Conservation (phyloP, 2,329 filamentous ascomycete species). For the Paecilomyces variotii region DNA sequence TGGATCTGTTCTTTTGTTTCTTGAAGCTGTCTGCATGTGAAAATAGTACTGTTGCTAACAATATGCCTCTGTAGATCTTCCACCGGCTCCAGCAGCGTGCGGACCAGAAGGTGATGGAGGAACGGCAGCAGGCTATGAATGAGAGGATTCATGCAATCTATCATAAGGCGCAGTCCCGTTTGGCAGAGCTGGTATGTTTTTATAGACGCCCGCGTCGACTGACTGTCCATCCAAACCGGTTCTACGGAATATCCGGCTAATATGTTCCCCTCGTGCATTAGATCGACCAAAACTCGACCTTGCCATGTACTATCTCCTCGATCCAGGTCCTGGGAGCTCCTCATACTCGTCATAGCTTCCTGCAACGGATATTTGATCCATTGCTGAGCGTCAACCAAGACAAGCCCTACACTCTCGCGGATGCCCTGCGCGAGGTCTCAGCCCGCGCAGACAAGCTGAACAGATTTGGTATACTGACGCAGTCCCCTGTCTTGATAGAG, state of each 20-base stretch:
- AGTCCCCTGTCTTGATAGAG: neutral
- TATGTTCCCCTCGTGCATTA: slow-evolving; percentile 25
- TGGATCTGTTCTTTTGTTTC: neutral
- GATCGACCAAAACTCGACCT: slow-evolving; percentile 74
- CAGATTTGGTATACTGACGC: slow-evolving; percentile 58
- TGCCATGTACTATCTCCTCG: slow-evolving; percentile 80
- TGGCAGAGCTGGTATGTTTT: slow-evolving; percentile 55
- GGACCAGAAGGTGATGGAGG: slow-evolving; percentile 52
- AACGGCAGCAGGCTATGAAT: slow-evolving; percentile 53
- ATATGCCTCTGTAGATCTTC: slow-evolving; percentile 23
- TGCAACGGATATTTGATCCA: slow-evolving; percentile 72
- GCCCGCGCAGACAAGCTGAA: slow-evolving; percentile 65
- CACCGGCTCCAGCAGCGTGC: slow-evolving; percentile 39
- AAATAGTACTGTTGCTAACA: slow-evolving; percentile 4
- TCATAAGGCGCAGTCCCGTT: slow-evolving; percentile 54
- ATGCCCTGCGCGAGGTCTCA: slow-evolving; percentile 67
- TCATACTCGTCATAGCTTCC: slow-evolving; percentile 75
- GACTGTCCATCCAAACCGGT: neutral
- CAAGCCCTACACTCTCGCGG: slow-evolving; percentile 66
- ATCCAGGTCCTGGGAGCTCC: slow-evolving; percentile 74
- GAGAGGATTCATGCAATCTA: slow-evolving; percentile 51
- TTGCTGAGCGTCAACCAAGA: slow-evolving; percentile 62
- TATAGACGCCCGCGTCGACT: slow-evolving; percentile 2
- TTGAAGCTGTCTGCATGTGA: neutral
- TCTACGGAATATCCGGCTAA: slow-evolving; percentile 9